Percentiles rank a stretch among this genome's conserved stretches.
Evolutionary conservation across 768 basidiomycete species (phyloP).

Genomic region (Rhizopogon vesiculosus): DNA sequence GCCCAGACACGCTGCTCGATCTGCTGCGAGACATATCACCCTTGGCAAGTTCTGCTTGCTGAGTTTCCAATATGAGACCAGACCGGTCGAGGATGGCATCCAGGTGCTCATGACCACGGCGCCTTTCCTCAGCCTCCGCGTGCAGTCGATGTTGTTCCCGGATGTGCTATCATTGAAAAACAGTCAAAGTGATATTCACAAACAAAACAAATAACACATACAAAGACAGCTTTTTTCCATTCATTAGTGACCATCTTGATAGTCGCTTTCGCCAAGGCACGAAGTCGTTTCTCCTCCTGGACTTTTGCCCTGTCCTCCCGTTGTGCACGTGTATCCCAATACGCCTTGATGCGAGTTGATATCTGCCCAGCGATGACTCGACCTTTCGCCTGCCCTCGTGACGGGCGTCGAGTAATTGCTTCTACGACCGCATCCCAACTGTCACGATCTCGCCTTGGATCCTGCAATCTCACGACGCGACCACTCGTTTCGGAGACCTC

Average conservation of each 20-base stretch:
- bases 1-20: conserved; percentile 45
- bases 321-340: conserved; percentile 69
- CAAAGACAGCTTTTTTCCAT: conserved; percentile 88
- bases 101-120: conserved; percentile 78
- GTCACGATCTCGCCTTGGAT: conserved; percentile 32
- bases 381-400: conserved; percentile 22
- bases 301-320: conserved; percentile 54
- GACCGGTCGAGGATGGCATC: conserved; percentile 90
- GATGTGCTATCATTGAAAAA: conserved; percentile 48
- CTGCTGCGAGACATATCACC: conserved; percentile 51
- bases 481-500: neutral
- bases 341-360: conserved; percentile 59
- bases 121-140: conserved; percentile 72
- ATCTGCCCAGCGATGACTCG: conserved; percentile 48
- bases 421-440: conserved; percentile 59
- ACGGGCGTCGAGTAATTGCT: conserved; percentile 29
- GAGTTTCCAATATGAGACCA: conserved; percentile 79
- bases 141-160: conserved; percentile 62
- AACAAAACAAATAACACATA: conserved; percentile 33
- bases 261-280: conserved; percentile 65
- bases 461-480: conserved; percentile 5
- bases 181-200: neutral
- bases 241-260: conserved; percentile 65
- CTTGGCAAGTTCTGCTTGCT: conserved; percentile 63
- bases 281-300: conserved; percentile 64